These are phyloP conservation scores for Vishniacozyma victoriae DNA, from an alignment of 768 basidiomycete genomes.

Conservation along the genomic window DNA sequence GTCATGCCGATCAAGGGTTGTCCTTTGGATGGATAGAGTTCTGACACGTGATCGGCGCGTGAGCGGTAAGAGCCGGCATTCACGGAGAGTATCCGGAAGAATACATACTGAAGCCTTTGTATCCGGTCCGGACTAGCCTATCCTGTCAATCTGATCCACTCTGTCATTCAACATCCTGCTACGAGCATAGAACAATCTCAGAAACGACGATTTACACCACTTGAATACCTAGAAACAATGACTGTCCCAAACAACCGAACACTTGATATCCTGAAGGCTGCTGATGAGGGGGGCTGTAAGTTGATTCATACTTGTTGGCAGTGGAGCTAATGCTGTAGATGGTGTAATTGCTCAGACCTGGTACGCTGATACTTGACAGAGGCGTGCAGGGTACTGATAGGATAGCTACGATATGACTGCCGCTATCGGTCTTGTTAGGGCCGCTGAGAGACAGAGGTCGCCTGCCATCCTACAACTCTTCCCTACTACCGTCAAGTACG, in stretches of 20 bases:
- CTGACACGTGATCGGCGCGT: too few species aligned
- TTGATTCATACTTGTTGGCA: constrained; percentile 1
- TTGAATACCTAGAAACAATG: constrained; percentile 6
- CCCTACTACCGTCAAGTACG: constrained; percentile 41
- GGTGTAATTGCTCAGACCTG: constrained; percentile 42
- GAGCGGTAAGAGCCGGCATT: too few species aligned
- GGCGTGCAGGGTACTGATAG: too few species aligned
- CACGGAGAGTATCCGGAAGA: too few species aligned
- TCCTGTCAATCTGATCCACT: too few species aligned
- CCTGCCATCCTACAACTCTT: constrained; percentile 48
- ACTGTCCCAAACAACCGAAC: constrained; percentile 38
- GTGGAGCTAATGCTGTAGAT: constrained; percentile 7
- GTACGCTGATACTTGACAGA: constrained; percentile 6
- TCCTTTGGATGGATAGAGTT: too few species aligned
- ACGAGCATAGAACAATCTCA: not conserved
- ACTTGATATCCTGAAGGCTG: constrained; percentile 43
- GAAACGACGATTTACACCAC: not conserved
- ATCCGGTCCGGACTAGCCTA: too few species aligned
- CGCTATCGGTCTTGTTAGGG: constrained; percentile 44
- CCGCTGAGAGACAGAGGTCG: constrained; percentile 42
- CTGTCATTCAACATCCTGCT: not conserved
- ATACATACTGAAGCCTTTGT: too few species aligned
- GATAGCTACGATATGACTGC: constrained; percentile 39
- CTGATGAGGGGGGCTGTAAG: constrained; percentile 41
- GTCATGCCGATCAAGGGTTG: too few species aligned